Conservation (phyloP, 2,329 filamentous ascomycete genomes). For the Diaporthe australafricana region DNA sequence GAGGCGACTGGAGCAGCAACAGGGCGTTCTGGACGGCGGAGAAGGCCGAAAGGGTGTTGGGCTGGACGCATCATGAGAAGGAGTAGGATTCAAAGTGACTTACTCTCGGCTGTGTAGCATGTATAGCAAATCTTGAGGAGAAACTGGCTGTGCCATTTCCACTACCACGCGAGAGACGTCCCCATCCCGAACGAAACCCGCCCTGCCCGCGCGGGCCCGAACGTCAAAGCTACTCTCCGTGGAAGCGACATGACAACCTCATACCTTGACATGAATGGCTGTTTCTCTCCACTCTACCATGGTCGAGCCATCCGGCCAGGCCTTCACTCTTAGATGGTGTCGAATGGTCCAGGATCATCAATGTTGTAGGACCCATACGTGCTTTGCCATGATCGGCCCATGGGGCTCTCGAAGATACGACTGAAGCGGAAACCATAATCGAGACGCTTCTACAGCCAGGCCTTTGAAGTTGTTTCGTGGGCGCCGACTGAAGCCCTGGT, state of each 20-base stretch:
- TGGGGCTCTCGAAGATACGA: neutral
- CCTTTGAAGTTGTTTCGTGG: neutral
- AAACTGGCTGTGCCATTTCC: neutral
- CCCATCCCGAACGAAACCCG: constrained; percentile 1
- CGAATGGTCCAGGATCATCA: neutral
- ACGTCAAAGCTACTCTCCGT: constrained; percentile 20
- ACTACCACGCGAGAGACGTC: neutral
- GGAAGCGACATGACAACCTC: neutral
- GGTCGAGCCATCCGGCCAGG: neutral
- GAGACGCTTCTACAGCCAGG: neutral
- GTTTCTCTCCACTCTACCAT: neutral
- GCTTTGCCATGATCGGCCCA: constrained; percentile 9
- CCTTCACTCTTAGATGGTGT: neutral
- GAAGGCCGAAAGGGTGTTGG: constrained; percentile 39
- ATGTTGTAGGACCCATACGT: neutral
- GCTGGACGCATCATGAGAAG: constrained; percentile 38
- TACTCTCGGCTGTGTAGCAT: constrained; percentile 24
- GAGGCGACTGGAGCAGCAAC: constrained; percentile 41
- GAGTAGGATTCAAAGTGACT: constrained; percentile 44
- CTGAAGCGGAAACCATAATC: neutral
- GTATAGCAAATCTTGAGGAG: neutral
- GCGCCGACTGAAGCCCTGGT: neutral
- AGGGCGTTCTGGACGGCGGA: constrained; percentile 42
- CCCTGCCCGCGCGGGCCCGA: constrained; percentile 17
- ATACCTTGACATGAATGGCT: neutral